Evolutionary conservation across 2,329 filamentous ascomycete species (phyloP).

Genomic region (Curvularia hawaiiensis): DNA sequence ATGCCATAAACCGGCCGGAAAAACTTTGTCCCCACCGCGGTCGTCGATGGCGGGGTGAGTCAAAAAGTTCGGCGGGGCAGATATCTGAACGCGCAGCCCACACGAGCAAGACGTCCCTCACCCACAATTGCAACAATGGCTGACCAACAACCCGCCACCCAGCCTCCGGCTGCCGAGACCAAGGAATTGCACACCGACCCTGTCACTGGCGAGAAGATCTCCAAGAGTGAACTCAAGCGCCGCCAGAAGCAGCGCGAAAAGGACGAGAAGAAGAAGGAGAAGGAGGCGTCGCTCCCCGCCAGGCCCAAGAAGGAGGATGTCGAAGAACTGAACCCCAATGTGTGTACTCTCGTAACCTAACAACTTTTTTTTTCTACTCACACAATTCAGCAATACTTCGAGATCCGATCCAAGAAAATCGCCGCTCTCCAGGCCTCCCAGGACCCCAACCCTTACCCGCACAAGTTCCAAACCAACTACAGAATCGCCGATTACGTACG

Average conservation of each 20-base stretch:
- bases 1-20: conserved; percentile 15
- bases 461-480: conserved; percentile 89
- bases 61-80: conserved; percentile 27
- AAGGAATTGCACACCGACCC: conserved; percentile 83
- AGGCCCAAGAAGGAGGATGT: conserved; percentile 67
- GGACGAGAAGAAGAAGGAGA: conserved; percentile 88
- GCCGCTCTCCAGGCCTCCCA: conserved; percentile 75
- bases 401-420: conserved; percentile 86
- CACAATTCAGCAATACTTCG: conserved; percentile 79
- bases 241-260: conserved; percentile 89
- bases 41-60: conserved; percentile 27
- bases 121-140: conserved; percentile 38
- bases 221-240: conserved; percentile 76
- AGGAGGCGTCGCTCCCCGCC: conserved; percentile 71
- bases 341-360: conserved; percentile 48
- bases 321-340: conserved; percentile 74
- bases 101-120: conserved; percentile 19
- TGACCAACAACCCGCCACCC: conserved; percentile 35
- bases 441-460: conserved; percentile 81
- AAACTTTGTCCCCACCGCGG: conserved; percentile 17
- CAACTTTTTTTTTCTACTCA: conserved; percentile 23
- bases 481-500: conserved; percentile 80
- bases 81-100: conserved; percentile 23
- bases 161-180: conserved; percentile 39
- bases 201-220: conserved; percentile 83